These are phyloP conservation scores for Arthrinium puccinioides DNA, from an alignment of 2,329 filamentous ascomycete species.

Conservation along the genomic window DNA sequence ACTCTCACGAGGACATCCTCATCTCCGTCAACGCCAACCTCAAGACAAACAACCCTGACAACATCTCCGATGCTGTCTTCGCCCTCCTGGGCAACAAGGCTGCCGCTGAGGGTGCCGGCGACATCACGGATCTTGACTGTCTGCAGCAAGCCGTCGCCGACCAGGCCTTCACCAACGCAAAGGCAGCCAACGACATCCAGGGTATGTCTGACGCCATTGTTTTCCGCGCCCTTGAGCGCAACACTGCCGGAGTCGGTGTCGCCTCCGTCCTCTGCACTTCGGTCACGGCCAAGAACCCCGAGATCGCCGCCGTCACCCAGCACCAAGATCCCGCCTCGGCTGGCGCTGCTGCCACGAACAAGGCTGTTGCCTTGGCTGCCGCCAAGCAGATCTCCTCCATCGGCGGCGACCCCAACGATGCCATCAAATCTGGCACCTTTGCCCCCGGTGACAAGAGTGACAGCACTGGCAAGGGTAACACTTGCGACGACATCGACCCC, in stretches of 20 bases:
- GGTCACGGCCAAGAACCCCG: slow-evolving; percentile 52
- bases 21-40: slow-evolving; percentile 17
- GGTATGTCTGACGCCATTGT: slow-evolving; percentile 48
- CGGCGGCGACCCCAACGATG: slow-evolving; percentile 54
- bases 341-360: slow-evolving; percentile 50
- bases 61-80: slow-evolving; percentile 22
- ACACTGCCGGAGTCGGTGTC: slow-evolving; percentile 49
- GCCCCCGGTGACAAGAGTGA: slow-evolving; percentile 48
- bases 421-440: slow-evolving; percentile 57
- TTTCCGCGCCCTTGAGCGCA: slow-evolving; percentile 52
- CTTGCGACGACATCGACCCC: slow-evolving; percentile 41
- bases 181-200: slow-evolving; percentile 40
- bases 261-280: slow-evolving; percentile 48
- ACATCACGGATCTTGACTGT: slow-evolving; percentile 33
- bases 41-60: slow-evolving; percentile 23
- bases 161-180: slow-evolving; percentile 54
- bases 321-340: slow-evolving; percentile 61
- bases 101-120: slow-evolving; percentile 33
- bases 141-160: slow-evolving; percentile 44
- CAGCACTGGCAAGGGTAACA: slow-evolving; percentile 39
- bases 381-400: slow-evolving; percentile 53
- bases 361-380: slow-evolving; percentile 50
- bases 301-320: slow-evolving; percentile 56
- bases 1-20: slow-evolving; percentile 24
- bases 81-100: slow-evolving; percentile 36